Evolutionary conservation across 148 eudicot genomes (phyloP).

Genomic region (Rhododendron mucronatum): DNA sequence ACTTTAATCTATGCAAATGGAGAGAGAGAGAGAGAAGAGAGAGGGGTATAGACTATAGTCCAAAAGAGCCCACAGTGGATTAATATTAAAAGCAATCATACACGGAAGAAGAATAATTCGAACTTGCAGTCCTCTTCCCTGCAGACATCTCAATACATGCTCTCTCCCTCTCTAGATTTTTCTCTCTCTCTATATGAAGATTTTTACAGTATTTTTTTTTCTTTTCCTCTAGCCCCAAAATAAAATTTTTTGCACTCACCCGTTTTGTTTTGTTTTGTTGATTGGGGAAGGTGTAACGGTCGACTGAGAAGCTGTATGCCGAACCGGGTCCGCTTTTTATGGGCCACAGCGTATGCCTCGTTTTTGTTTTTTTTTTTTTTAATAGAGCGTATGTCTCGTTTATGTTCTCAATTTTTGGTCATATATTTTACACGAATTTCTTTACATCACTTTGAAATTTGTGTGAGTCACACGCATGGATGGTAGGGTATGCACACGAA

Average conservation of each 20-base stretch:
- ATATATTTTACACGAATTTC: too few species aligned
- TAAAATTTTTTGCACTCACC: not conserved
- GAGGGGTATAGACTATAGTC: not conserved
- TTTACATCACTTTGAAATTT: too few species aligned
- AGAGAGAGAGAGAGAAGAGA: not conserved
- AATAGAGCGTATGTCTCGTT: not conserved
- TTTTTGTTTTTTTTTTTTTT: too few species aligned
- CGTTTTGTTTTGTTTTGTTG: not conserved
- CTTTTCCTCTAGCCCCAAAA: not conserved
- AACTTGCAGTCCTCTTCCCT: constrained; percentile 34
- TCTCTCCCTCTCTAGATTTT: constrained; percentile 1
- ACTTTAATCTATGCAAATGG: not conserved
- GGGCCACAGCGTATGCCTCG: not conserved
- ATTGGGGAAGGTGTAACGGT: not conserved
- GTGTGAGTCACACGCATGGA: not conserved
- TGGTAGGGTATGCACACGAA: not conserved
- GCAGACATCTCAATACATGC: constrained; percentile 13
- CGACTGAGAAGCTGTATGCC: not conserved
- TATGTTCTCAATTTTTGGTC: not conserved
- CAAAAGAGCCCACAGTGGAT: not conserved
- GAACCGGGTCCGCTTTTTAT: not conserved
- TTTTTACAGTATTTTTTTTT: not conserved
- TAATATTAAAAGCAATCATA: constrained; percentile 13
- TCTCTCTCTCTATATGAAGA: not conserved
- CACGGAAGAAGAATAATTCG: constrained; percentile 37